These are phyloP conservation scores for Claviceps sp. DNA, from an alignment of 2,329 filamentous ascomycete genomes.

Conservation along the genomic window DNA sequence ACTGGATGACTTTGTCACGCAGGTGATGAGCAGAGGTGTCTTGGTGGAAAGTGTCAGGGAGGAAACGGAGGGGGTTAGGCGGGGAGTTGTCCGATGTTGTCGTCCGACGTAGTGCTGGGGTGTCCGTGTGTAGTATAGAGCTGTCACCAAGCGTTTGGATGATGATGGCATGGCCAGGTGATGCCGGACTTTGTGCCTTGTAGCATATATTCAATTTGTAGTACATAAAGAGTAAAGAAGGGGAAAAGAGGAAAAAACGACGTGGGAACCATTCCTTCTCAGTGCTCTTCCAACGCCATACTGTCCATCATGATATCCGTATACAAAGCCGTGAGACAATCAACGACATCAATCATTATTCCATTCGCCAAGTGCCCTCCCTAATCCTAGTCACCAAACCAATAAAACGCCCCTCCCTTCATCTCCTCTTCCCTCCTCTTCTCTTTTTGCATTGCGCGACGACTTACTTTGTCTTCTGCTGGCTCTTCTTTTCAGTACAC, in stretches of 20 bases:
- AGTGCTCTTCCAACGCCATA: not conserved
- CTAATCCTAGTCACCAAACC: too few relatives aligned
- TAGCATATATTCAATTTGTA: too few relatives aligned
- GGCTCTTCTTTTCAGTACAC: constrained; percentile 40
- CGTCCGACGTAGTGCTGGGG: not conserved
- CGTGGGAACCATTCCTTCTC: not conserved
- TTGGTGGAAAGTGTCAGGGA: constrained; percentile 38
- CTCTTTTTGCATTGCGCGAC: too few relatives aligned
- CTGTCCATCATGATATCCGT: not conserved
- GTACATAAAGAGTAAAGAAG: not conserved
- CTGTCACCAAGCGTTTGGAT: too few relatives aligned
- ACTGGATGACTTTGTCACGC: constrained; percentile 56
- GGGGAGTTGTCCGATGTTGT: constrained; percentile 38
- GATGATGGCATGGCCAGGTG: too few relatives aligned
- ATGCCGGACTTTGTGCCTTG: too few relatives aligned
- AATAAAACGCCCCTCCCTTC: too few relatives aligned
- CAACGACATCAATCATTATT: not conserved
- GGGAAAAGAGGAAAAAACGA: not conserved
- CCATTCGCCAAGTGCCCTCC: not conserved
- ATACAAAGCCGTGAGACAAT: too few relatives aligned
- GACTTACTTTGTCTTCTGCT: constrained; percentile 24
- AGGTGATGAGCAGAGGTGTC: constrained; percentile 34
- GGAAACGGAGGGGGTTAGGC: constrained; percentile 46
- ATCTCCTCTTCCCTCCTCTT: too few relatives aligned
- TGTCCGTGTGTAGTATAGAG: too few relatives aligned